phyloP scores from a whole-genome alignment of 2,329 filamentous ascomycete genomes.

The Colletotrichum filicis region DNA sequence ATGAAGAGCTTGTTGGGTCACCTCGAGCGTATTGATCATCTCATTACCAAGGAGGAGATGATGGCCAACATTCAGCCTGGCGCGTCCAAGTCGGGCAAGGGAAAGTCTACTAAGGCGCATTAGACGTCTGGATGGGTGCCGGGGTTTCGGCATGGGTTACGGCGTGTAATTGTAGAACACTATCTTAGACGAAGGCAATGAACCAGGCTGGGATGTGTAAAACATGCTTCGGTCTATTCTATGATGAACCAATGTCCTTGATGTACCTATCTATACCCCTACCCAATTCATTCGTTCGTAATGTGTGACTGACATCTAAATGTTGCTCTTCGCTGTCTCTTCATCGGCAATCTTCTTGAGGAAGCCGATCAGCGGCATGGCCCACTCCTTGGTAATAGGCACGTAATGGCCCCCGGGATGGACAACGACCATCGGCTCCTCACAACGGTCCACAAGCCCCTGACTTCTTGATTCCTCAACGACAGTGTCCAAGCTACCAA shows the following conservation, averaged over 20 bases:
- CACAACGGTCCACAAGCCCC: slow-evolving; percentile 73
- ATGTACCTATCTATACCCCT: slow-evolving; percentile 23
- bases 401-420: slow-evolving; percentile 94
- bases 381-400: slow-evolving; percentile 84
- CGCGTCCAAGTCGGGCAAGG: slow-evolving; percentile 48
- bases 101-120: slow-evolving; percentile 52
- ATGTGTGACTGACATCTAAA: slow-evolving; percentile 31
- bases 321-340: slow-evolving; percentile 35
- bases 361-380: slow-evolving; percentile 79
- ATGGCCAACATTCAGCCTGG: slow-evolving; percentile 94
- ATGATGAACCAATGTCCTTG: not conserved
- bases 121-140: slow-evolving; percentile 24
- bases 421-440: slow-evolving; percentile 64
- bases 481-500: slow-evolving; percentile 87
- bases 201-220: slow-evolving; percentile 29
- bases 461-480: slow-evolving; percentile 82
- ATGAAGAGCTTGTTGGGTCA: slow-evolving; percentile 93
- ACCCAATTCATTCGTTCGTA: slow-evolving; percentile 8
- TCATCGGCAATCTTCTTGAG: slow-evolving; percentile 58
- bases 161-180: slow-evolving; percentile 36
- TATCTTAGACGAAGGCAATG: slow-evolving; percentile 32
- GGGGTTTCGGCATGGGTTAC: slow-evolving; percentile 1
- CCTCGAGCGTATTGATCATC: slow-evolving; percentile 91
- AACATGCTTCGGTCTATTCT: slow-evolving; percentile 29
- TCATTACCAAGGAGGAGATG: slow-evolving; percentile 99